A percentile compares a stretch with the other conserved stretches of the same genome.
These are phyloP conservation scores for Potentilla sterilis DNA, from an alignment of 306 rosid species.

Conservation along the genomic window DNA sequence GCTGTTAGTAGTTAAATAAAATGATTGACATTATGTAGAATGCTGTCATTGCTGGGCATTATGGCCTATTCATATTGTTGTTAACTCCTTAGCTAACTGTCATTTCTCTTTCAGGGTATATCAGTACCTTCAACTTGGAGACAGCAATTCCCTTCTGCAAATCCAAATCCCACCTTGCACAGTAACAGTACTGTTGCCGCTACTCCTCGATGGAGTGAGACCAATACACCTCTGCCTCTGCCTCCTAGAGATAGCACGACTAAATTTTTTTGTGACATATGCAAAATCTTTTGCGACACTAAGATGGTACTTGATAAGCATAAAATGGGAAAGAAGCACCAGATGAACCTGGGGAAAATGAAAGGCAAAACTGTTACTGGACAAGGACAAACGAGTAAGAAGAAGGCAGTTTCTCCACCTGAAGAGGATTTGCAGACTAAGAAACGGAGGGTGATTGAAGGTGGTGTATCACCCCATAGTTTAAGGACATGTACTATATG, in stretches of 20 bases:
- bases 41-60: too few species aligned
- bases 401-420: constrained; percentile 29
- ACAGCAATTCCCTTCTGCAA: constrained; percentile 11
- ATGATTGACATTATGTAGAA: not conserved
- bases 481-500: constrained; percentile 38
- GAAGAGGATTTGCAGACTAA: constrained; percentile 38
- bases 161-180: constrained; percentile 22
- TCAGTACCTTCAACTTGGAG: constrained; percentile 9
- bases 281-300: constrained; percentile 50
- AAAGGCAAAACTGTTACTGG: constrained; percentile 27
- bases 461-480: constrained; percentile 43
- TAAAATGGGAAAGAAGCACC: constrained; percentile 55
- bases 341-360: constrained; percentile 41
- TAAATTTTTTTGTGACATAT: constrained; percentile 45
- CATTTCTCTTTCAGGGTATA: constrained; percentile 14
- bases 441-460: constrained; percentile 45
- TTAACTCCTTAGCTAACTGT: not conserved
- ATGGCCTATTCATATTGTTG: not conserved
- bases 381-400: constrained; percentile 24
- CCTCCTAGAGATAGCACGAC: constrained; percentile 28
- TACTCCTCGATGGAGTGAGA: constrained; percentile 23
- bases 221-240: constrained; percentile 28
- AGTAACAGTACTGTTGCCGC: constrained; percentile 9
- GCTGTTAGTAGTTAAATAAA: not conserved
- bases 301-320: constrained; percentile 45